Evolutionary conservation across 208 protist species (phyloP).

Genomic region (Leishmania martiniquensis): DNA sequence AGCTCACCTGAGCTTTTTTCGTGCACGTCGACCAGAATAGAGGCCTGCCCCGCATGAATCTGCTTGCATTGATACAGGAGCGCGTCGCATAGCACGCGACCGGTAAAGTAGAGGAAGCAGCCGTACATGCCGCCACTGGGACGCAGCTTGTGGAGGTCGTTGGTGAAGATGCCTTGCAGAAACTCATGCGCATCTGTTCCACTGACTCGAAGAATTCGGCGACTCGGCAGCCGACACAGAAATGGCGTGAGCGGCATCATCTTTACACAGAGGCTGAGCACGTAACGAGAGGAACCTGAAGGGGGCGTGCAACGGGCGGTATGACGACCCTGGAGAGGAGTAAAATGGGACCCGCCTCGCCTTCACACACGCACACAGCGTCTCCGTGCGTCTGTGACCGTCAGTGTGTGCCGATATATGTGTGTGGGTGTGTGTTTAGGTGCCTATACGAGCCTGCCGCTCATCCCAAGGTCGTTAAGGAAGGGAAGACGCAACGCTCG

Average conservation of each 20-base stretch:
- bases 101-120: constrained; percentile 84
- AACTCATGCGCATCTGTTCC: constrained; percentile 65
- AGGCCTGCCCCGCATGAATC: constrained; percentile 33
- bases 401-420: background rate
- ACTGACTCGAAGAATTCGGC: constrained; percentile 65
- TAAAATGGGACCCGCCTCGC: background rate
- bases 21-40: constrained; percentile 76
- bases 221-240: constrained; percentile 38
- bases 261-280: background rate
- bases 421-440: background rate
- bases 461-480: too few species aligned
- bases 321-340: too few species aligned
- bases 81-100: constrained; percentile 83
- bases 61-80: constrained; percentile 61
- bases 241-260: constrained; percentile 21
- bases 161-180: constrained; percentile 85
- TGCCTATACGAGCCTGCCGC: too few species aligned
- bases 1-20: constrained; percentile 28
- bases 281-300: background rate
- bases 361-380: background rate
- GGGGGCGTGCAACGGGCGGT: background rate
- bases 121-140: constrained; percentile 73
- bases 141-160: constrained; percentile 63
- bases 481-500: background rate
- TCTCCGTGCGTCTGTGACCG: background rate